A percentile compares a stretch with the other conserved stretches of the same genome.
phyloP scores from a whole-genome alignment of 768 basidiomycete genomes.

The Auriscalpium vulgare region DNA sequence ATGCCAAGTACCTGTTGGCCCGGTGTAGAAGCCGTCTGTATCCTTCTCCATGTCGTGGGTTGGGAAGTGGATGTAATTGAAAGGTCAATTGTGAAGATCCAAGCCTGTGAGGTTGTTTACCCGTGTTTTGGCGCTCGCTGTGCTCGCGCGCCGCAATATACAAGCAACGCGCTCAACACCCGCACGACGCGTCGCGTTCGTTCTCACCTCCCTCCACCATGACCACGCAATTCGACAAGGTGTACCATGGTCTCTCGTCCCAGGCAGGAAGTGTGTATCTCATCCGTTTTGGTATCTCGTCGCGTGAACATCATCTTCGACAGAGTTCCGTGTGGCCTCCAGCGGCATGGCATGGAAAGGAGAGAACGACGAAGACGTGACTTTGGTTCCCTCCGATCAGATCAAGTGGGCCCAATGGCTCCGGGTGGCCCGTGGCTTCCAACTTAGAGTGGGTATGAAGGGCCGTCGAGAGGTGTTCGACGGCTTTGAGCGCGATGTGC shows the following conservation, averaged over 20 bases:
- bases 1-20: conserved; percentile 36
- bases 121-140: no score
- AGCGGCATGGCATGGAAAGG: conserved; percentile 96
- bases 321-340: conserved; percentile 81
- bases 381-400: conserved; percentile 57
- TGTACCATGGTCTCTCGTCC: conserved; percentile 66
- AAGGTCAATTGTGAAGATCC: not conserved
- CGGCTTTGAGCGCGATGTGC: conserved; percentile 85
- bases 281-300: not conserved
- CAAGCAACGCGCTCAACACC: conserved; percentile 9
- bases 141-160: no score
- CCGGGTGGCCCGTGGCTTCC: conserved; percentile 86
- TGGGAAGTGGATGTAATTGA: not conserved
- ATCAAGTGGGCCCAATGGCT: conserved; percentile 91
- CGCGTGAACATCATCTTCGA: conserved; percentile 2
- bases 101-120: no score
- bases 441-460: conserved; percentile 78
- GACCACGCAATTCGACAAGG: conserved; percentile 79
- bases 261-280: conserved; percentile 74
- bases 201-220: conserved; percentile 28
- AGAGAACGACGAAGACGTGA: conserved; percentile 53
- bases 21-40: conserved; percentile 71
- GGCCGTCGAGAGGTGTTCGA: conserved; percentile 81
- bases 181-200: conserved; percentile 15
- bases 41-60: conserved; percentile 51